phyloP scores from a whole-genome alignment of 169 alveolate species.

The Plasmodium fragile region DNA sequence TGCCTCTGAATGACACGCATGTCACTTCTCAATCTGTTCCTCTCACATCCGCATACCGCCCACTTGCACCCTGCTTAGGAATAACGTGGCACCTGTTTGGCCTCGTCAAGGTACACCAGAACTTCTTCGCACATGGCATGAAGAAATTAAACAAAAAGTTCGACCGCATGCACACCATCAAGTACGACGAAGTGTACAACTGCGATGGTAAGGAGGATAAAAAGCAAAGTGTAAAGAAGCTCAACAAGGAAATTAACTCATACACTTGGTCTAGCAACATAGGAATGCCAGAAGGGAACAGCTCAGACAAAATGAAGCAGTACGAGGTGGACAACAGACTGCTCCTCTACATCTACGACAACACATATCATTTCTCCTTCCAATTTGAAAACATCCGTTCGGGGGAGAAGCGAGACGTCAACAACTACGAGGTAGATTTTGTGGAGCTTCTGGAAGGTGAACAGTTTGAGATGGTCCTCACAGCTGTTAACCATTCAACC shows the following conservation, averaged over 20 bases:
- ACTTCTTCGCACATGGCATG: constrained; percentile 33
- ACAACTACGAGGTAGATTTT: constrained; percentile 44
- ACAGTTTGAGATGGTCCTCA: constrained; percentile 16
- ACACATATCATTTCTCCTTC: constrained; percentile 23
- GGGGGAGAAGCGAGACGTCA: background rate
- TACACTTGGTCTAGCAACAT: constrained; percentile 56
- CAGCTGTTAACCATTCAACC: constrained; percentile 31
- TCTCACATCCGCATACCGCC: background rate
- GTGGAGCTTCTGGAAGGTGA: constrained; percentile 61
- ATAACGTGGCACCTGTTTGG: constrained; percentile 59
- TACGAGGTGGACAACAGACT: constrained; percentile 59
- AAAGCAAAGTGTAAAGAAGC: constrained; percentile 18
- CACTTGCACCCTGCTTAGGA: background rate
- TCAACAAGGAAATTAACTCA: constrained; percentile 22
- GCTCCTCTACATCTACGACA: constrained; percentile 46
- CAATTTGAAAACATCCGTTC: constrained; percentile 36
- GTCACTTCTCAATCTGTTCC: background rate
- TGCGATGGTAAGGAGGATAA: constrained; percentile 18
- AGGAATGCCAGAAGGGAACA: constrained; percentile 33
- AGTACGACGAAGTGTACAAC: constrained; percentile 40
- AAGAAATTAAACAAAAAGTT: constrained; percentile 27
- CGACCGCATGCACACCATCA: constrained; percentile 21
- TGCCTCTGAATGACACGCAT: background rate
- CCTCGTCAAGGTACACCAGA: constrained; percentile 45
- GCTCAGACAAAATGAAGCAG: background rate